phyloP scores from a whole-genome alignment of 1,139 yeast species.

The Protomyces inouyei region DNA sequence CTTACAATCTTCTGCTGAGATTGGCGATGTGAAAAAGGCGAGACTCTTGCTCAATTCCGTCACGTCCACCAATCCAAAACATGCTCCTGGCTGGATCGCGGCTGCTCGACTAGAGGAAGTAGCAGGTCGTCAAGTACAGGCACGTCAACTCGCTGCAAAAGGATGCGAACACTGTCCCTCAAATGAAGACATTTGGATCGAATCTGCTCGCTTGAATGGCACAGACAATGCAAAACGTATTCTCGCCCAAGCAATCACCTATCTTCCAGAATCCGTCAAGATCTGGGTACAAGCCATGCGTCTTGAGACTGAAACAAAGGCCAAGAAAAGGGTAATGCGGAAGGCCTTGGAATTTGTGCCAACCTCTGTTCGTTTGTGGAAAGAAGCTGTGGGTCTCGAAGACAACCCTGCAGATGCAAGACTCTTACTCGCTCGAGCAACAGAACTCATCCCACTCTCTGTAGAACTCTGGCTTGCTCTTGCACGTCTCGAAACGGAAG shows the following conservation, averaged over 20 bases:
- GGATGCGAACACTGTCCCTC: conserved; percentile 69
- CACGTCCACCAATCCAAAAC: conserved; percentile 66
- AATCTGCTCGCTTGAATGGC: conserved; percentile 60
- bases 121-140: conserved; percentile 51
- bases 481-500: conserved; percentile 47
- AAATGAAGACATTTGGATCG: conserved; percentile 77
- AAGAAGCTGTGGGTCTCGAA: conserved; percentile 46
- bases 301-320: conserved; percentile 54
- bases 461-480: conserved; percentile 61
- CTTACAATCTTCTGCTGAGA: conserved; percentile 34
- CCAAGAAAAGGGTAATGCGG: conserved; percentile 56
- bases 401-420: conserved; percentile 47
- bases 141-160: conserved; percentile 58
- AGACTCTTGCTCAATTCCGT: conserved; percentile 62
- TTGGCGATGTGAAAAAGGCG: conserved; percentile 56
- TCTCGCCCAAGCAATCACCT: conserved; percentile 61
- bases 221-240: conserved; percentile 49
- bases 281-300: conserved; percentile 71
- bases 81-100: conserved; percentile 82
- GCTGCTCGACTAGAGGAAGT: conserved; percentile 74
- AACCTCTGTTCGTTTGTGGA: conserved; percentile 61
- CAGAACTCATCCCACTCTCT: conserved; percentile 58
- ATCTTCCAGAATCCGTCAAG: conserved; percentile 52
- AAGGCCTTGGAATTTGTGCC: conserved; percentile 74
- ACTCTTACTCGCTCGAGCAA: conserved; percentile 60